phyloP scores from a whole-genome alignment of 108 stramenopile genomes.

The Bacterosira constricta region DNA sequence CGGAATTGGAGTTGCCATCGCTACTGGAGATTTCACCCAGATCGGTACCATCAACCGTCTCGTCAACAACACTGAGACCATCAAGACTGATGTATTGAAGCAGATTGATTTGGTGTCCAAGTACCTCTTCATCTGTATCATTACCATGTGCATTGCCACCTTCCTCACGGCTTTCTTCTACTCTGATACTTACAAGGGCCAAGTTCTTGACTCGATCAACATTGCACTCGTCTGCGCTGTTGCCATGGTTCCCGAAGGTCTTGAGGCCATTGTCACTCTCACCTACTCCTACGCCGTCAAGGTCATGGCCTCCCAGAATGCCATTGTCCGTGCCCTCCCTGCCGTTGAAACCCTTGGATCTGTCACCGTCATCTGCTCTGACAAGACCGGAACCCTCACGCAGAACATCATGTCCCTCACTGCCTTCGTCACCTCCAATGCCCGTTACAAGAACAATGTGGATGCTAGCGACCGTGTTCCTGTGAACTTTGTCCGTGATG shows the following conservation, averaged over 20 bases:
- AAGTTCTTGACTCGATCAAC: conserved; percentile 69
- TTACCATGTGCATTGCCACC: conserved; percentile 70
- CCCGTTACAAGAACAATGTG: conserved; percentile 65
- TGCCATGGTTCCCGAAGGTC: conserved; percentile 97
- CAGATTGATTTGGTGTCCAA: conserved; percentile 92
- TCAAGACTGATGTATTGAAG: conserved; percentile 92
- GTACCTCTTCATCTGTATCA: conserved; percentile 81
- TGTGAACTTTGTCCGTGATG: conserved; percentile 67
- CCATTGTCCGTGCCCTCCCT: conserved; percentile 90
- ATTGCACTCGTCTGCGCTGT: conserved; percentile 89
- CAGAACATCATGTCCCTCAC: conserved; percentile 92
- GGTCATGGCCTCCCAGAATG: conserved; percentile 88
- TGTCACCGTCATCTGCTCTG: conserved; percentile 94
- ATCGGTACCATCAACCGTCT: conserved; percentile 94
- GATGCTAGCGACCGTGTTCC: conserved; percentile 51
- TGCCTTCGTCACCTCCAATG: conserved; percentile 77
- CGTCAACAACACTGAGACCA: conserved; percentile 75
- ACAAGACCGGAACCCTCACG: conserved; percentile 99
- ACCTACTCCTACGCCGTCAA: conserved; percentile 88
- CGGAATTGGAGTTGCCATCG: conserved; percentile 83
- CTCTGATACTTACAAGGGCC: conserved; percentile 16
- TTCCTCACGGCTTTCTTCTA: conserved; percentile 81
- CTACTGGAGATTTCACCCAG: conserved; percentile 90
- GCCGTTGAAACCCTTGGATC: conserved; percentile 98
- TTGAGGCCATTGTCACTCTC: conserved; percentile 95